Evolutionary conservation across 306 rosid species (phyloP), one percentile per base, ranked within the genome.

Genomic region (Prosopis cineraria): DNA sequence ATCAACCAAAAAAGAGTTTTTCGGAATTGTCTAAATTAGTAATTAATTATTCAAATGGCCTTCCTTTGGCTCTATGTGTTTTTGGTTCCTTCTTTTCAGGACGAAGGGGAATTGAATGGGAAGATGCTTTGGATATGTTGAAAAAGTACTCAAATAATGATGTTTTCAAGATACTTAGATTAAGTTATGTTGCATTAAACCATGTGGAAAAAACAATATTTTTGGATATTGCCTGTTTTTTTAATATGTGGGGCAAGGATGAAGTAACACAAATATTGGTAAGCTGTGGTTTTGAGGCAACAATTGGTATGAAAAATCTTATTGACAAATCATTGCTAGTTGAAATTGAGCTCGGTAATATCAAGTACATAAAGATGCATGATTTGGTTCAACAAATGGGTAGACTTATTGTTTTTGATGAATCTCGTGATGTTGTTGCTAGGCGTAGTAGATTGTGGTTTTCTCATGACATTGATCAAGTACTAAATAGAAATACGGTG

Each of bases 321-420:
- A 1, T 19, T 8, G 70, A 64, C 4, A 65, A 36, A 10, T 65
- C 45, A 6, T 65, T 65, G 29, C 30, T 65, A 7, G 12, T 0
- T 37, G 69, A 55, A 24, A 10, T 55, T 55, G 17, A 55, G 62
- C 9, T 55, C 24, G 62, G 31, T 16, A 3, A 19, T 0, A 16
- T 27, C 4, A 5, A 2, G 11, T 10, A 31, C 0, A 13, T 76
- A 3, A 59, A 8, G 3, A 77, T 88, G 81, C 89, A 88, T 77
- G 76, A 81, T 69, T 50, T 85, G 77, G 55, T 88, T 30, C 39
- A 47, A 71, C 39, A 86, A 3, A 71, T 84, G 84, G 90, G 86
- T 14, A 40, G 33, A 12, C 19, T 39, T 7, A 74, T 85, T 45
- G 87, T 83, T 44, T 34, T 31, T 12, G 19, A 66, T 67, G 77